These are phyloP conservation scores for Limonium bicolor DNA, from an alignment of 148 eudicot species.

Conservation along the genomic window DNA sequence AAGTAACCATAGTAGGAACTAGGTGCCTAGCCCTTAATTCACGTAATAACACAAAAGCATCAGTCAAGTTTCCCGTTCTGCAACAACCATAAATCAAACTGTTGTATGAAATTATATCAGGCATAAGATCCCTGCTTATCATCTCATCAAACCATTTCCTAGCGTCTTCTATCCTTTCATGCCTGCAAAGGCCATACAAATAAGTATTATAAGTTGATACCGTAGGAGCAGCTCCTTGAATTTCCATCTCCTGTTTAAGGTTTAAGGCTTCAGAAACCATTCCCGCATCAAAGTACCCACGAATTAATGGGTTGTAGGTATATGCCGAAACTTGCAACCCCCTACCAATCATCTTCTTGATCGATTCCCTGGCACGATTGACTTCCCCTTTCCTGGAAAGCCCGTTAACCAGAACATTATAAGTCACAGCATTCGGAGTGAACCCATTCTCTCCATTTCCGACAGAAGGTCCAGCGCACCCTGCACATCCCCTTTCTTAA, in stretches of 20 bases:
- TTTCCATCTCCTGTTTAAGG: conserved; percentile 29
- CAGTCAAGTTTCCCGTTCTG: conserved; percentile 19
- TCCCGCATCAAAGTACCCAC: conserved; percentile 27
- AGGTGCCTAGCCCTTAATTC: conserved; percentile 21
- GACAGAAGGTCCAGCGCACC: conserved; percentile 22
- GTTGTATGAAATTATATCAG: conserved; percentile 38
- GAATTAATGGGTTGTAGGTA: conserved; percentile 41
- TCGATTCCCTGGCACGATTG: conserved; percentile 22
- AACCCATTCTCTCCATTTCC: conserved; percentile 33
- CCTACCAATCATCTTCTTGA: conserved; percentile 22
- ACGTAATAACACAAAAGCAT: conserved; percentile 30
- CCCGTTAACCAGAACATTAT: conserved; percentile 39
- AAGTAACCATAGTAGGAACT: conserved; percentile 33
- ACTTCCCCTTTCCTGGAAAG: conserved; percentile 31
- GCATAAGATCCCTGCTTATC: conserved; percentile 22
- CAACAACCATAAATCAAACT: conserved; percentile 48
- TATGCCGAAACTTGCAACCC: conserved; percentile 34
- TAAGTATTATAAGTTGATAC: conserved; percentile 33
- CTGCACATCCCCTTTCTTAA: conserved; percentile 29
- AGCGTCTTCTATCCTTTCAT: conserved; percentile 27
- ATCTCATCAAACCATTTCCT: conserved; percentile 25
- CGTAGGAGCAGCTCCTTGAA: conserved; percentile 25
- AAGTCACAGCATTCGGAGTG: conserved; percentile 35
- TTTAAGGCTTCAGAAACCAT: conserved; percentile 28
- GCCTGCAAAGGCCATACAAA: conserved; percentile 30